These are phyloP conservation scores for Crucihimalaya himalaica DNA, from an alignment of 345 rosid species.

Conservation along the genomic window DNA sequence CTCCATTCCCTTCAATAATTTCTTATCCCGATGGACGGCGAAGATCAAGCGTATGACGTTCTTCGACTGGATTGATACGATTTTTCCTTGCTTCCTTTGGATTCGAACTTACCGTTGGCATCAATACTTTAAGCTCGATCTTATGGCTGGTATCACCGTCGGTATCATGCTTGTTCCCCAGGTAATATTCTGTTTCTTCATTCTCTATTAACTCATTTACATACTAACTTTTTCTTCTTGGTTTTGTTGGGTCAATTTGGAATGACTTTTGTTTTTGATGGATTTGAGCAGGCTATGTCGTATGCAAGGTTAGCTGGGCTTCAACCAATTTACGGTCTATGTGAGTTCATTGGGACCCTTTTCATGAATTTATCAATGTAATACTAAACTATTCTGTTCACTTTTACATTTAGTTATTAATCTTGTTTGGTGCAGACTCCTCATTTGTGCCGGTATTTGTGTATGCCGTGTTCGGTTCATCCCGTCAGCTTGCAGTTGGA, in stretches of 20 bases:
- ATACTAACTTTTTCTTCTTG: background rate
- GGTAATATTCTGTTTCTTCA: conserved; percentile 42
- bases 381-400: background rate
- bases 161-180: conserved; percentile 98
- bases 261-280: conserved; percentile 33
- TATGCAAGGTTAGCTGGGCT: conserved; percentile 98
- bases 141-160: conserved; percentile 90
- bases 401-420: background rate
- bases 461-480: conserved; percentile 86
- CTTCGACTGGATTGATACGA: conserved; percentile 57
- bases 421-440: conserved; percentile 55
- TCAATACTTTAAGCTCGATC: conserved; percentile 77
- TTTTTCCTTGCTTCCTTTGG: conserved; percentile 87
- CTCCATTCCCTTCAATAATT: conserved; percentile 23
- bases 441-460: conserved; percentile 89
- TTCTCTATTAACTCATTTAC: background rate
- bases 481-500: conserved; percentile 97
- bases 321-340: conserved; percentile 83
- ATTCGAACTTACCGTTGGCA: conserved; percentile 76
- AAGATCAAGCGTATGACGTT: conserved; percentile 57
- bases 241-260: background rate
- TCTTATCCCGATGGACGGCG: conserved; percentile 43
- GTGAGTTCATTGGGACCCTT: conserved; percentile 54
- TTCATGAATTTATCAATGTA: background rate
- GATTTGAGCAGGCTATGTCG: conserved; percentile 85